Percentiles rank a stretch among this genome's conserved stretches.
Evolutionary conservation across 208 protist species (phyloP).

Genomic region (Leishmania lainsoni): DNA sequence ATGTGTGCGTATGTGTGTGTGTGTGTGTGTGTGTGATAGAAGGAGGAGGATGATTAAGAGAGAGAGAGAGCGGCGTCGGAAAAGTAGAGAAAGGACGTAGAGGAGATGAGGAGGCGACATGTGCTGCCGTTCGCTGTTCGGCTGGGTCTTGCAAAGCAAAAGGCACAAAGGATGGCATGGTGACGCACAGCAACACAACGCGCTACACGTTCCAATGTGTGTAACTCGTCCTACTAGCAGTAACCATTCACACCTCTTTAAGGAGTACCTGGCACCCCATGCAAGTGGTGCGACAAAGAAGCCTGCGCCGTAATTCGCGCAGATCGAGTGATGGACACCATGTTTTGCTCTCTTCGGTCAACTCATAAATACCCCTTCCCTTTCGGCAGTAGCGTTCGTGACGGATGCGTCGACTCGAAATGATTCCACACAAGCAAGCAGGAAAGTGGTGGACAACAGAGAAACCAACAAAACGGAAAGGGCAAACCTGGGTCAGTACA

Average conservation of each 20-base stretch:
- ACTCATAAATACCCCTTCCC: neutral
- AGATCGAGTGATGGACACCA: neutral
- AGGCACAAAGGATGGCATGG: neutral
- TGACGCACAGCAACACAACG: neutral
- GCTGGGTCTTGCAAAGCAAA: neutral
- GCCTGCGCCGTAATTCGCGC: neutral
- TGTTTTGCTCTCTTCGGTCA: neutral
- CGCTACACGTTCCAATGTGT: neutral
- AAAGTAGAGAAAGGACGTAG: neutral
- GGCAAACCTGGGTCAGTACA: neutral
- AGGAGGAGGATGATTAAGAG: neutral
- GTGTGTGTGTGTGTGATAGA: neutral
- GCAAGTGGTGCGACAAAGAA: neutral
- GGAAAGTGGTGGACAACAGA: neutral
- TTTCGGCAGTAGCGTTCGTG: neutral
- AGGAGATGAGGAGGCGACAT: neutral
- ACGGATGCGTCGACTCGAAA: neutral
- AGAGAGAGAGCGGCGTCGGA: neutral
- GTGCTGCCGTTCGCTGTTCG: neutral
- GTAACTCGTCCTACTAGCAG: neutral
- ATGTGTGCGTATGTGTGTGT: neutral
- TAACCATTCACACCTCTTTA: neutral
- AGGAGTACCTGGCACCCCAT: neutral
- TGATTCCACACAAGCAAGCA: neutral
- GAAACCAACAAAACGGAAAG: neutral